A percentile compares a stretch with the other conserved stretches of the same genome.
phyloP scores from a whole-genome alignment of 78 protist species.

The Dictyostelium firmibasis region DNA sequence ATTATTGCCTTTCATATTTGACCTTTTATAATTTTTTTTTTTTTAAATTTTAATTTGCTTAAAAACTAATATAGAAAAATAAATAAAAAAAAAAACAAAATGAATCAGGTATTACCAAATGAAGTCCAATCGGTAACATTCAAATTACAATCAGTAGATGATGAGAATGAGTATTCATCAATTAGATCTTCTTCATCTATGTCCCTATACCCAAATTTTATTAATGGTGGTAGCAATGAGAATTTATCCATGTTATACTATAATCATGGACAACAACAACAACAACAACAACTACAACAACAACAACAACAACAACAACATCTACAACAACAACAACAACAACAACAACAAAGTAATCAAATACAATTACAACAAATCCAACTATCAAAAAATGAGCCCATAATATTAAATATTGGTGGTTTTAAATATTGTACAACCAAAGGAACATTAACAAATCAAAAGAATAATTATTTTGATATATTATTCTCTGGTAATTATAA shows the following conservation, averaged over 20 bases:
- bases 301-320: not conserved
- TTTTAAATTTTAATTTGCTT: not conserved
- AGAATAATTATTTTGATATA: constrained; percentile 8
- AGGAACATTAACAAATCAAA: not conserved
- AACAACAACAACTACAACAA: not conserved
- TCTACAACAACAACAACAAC: not conserved
- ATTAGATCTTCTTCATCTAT: not conserved
- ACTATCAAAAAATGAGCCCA: not conserved
- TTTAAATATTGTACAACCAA: constrained; percentile 10
- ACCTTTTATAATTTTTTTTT: not conserved
- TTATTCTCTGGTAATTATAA: constrained; percentile 32
- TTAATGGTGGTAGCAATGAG: not conserved
- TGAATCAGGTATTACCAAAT: not conserved
- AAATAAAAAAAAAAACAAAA: not conserved
- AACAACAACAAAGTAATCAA: too few relatives aligned
- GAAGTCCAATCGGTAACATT: not conserved
- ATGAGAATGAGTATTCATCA: not conserved
- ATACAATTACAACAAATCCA: too few relatives aligned
- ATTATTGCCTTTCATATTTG: too few relatives aligned
- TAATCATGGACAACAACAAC: constrained; percentile 9
- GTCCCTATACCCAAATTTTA: not conserved
- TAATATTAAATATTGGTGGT: constrained; percentile 28
- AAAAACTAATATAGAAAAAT: not conserved
- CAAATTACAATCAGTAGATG: not conserved
- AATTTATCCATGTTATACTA: not conserved